Evolutionary conservation across 2,329 filamentous ascomycete species (phyloP), one percentile per base, ranked within the genome.

Genomic region (Penicillium sp.): DNA sequence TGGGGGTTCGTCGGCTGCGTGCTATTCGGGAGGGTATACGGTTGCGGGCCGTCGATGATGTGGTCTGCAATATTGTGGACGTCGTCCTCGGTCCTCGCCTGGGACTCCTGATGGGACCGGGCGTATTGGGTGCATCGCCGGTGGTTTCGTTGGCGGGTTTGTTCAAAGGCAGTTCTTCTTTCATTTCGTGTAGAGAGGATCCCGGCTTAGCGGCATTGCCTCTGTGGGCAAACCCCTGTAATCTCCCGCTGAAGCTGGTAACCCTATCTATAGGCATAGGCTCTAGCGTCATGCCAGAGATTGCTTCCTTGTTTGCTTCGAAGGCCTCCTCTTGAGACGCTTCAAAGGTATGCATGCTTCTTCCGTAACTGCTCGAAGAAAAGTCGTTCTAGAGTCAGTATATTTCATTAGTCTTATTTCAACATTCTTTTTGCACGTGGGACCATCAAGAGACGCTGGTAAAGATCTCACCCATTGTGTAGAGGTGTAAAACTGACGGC

Each of bases 241-340:
- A 2, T 14, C 25, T 66, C 13, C 71, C 72, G 39, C 72, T 63
- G 53, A 74, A 74, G 41, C 62, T 70, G 46, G 66, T 67, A 4
- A 53, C 53, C 35, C 61, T 67, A 55, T 71, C 67, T 46, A 71
- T 63, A 13, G 69, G 68, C 8, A 69, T 60, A 45, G 69, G 63
- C 1, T 64, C 49, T 4, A 28, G 25, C 24, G 31, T 52, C 42
- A 35, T 38, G 35, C 47, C 9, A 40, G 38, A 5, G 18, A 27
- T 14, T 13, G 39, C 14, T 11, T 27, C 22, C 20, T 40, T 24
- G 13, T 22, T 22, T 22, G 39, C 16, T 22, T 38, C 35, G 18
- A 13, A 11, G 16, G 10, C 10, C 6, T 13, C 35, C 35, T 22
- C 35, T 36, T 9, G n/a, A 11, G n/a, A 18, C 9, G 16, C 18